phyloP scores from a whole-genome alignment of 129 eudicot species.

The Flaveria linearis region DNA sequence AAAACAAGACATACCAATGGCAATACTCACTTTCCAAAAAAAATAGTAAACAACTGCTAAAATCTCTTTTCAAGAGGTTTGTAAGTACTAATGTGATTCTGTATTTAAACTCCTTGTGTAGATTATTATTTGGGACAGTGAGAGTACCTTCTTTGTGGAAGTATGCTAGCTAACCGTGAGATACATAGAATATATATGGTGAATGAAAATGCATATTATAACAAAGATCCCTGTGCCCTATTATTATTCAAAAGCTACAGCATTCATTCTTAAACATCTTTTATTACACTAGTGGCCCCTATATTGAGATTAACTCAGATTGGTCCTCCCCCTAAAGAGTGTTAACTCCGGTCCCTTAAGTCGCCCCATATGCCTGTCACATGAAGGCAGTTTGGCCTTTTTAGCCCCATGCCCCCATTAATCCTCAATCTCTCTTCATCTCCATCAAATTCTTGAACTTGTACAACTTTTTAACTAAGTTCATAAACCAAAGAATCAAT shows the following conservation, averaged over 20 bases:
- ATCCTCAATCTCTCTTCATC: background rate
- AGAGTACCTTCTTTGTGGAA: background rate
- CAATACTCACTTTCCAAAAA: background rate
- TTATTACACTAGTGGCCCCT: background rate
- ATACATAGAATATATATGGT: background rate
- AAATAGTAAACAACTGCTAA: background rate
- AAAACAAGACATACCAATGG: background rate
- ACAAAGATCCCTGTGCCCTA: background rate
- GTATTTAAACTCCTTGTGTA: background rate
- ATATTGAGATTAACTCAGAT: background rate
- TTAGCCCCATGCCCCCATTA: background rate
- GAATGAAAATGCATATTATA: background rate
- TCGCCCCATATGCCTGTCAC: background rate
- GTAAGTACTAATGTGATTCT: background rate
- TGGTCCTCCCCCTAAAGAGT: background rate
- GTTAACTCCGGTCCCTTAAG: background rate
- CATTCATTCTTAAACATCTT: background rate
- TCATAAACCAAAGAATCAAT: background rate
- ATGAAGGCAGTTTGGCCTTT: background rate
- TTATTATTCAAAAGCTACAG: background rate
- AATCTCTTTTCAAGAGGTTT: background rate
- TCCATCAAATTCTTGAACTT: background rate
- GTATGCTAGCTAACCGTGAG: conserved; percentile 4
- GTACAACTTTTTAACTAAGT: background rate
- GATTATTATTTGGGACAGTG: background rate